These are phyloP conservation scores for Cicer arietinum DNA, from an alignment of 306 rosid species.

Conservation along the genomic window DNA sequence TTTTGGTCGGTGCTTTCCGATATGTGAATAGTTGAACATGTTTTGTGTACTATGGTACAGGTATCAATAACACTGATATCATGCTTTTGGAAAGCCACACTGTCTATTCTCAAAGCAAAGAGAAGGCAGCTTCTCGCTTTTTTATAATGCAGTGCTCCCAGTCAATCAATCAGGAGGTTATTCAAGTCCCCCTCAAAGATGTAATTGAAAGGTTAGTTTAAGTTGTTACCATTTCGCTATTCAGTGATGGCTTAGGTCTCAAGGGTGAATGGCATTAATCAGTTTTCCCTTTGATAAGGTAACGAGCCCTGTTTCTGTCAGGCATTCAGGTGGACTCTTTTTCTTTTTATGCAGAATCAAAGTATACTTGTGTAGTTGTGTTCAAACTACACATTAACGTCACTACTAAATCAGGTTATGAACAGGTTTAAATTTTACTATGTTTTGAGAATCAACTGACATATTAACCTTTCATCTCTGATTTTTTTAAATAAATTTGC, in stretches of 20 bases:
- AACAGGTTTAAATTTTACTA: conserved; percentile 31
- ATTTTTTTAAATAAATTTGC: background rate
- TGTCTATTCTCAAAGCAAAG: conserved; percentile 71
- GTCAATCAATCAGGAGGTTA: conserved; percentile 41
- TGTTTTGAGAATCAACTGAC: conserved; percentile 3
- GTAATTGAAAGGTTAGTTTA: conserved; percentile 61
- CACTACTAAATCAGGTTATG: conserved; percentile 26
- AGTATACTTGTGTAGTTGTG: conserved; percentile 8
- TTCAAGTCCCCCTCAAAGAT: conserved; percentile 64
- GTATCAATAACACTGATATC: conserved; percentile 59
- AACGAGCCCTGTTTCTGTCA: conserved; percentile 19
- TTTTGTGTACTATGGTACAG: conserved; percentile 53
- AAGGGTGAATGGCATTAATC: conserved; percentile 34
- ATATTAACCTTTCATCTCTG: conserved; percentile 26
- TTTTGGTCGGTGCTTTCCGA: conserved; percentile 24
- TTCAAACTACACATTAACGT: conserved; percentile 20
- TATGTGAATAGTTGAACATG: conserved; percentile 38
- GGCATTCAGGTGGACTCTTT: conserved; percentile 20
- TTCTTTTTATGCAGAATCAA: background rate
- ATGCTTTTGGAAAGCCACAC: conserved; percentile 62
- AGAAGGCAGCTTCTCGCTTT: conserved; percentile 66
- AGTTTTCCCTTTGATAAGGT: conserved; percentile 27
- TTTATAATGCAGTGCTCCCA: conserved; percentile 66
- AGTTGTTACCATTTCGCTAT: background rate
- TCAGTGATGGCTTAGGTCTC: conserved; percentile 28